A percentile compares a stretch with the other conserved stretches of the same genome.
Conservation (phyloP, 345 rosid species). For the Odontarrhena argentea region DNA sequence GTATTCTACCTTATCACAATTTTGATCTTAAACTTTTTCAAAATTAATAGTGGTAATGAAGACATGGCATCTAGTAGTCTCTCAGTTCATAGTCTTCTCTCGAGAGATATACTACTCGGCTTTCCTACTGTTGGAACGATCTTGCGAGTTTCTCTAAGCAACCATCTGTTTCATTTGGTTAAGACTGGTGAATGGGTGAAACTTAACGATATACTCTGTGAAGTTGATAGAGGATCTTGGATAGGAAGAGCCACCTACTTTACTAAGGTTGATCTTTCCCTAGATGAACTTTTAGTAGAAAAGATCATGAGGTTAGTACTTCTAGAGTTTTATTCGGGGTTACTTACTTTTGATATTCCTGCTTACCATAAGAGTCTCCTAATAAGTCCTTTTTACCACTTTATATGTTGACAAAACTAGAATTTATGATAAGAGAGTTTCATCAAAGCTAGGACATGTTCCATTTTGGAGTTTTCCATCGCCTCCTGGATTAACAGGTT, state of each 20-base stretch:
- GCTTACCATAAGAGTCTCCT: slow-evolving; percentile 24
- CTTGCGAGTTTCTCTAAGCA: slow-evolving; percentile 55
- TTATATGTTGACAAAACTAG: slow-evolving; percentile 43
- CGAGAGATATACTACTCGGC: slow-evolving; percentile 58
- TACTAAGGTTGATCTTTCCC: slow-evolving; percentile 50
- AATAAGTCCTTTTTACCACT: neutral
- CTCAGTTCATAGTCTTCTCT: slow-evolving; percentile 44
- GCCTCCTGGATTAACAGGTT: slow-evolving; percentile 73
- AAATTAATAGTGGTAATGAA: slow-evolving; percentile 14
- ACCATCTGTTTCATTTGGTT: slow-evolving; percentile 46
- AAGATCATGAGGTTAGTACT: slow-evolving; percentile 57
- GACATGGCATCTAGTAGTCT: slow-evolving; percentile 14
- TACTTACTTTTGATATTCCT: neutral
- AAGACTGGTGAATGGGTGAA: slow-evolving; percentile 67
- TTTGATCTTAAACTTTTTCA: neutral
- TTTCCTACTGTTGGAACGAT: slow-evolving; percentile 82
- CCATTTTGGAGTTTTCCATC: slow-evolving; percentile 71
- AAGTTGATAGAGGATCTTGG: slow-evolving; percentile 71
- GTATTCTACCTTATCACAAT: neutral
- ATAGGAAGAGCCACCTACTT: slow-evolving; percentile 50
- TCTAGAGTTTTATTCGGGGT: neutral
- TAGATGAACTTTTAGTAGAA: slow-evolving; percentile 43
- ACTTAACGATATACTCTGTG: slow-evolving; percentile 53
- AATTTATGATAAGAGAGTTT: slow-evolving; percentile 51
- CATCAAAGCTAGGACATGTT: slow-evolving; percentile 48